Evolutionary conservation across 352 stramenopile genomes (phyloP), one percentile per base, ranked within the genome.

Genomic region (Elongisporangium undulatum): DNA sequence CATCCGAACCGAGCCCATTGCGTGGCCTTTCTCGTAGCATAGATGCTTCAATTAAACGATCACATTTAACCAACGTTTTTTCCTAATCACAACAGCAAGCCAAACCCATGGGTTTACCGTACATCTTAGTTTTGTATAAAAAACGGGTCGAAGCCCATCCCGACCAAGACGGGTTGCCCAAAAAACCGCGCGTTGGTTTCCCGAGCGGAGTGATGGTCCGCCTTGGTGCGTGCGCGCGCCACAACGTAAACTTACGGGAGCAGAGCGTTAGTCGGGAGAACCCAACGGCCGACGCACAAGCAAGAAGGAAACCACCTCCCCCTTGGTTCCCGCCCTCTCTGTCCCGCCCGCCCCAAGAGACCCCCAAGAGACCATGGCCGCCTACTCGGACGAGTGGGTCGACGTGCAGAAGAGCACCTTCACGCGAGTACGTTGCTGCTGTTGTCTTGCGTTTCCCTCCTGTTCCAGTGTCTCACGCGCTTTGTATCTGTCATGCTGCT

Each of bases 361-460:
- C 23, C 29, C 29, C 29, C 29, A 41, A 41, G 60, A 69, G 26
- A 72, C 50, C 62, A 89, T 89, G 82, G 74, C 74, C 53, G 78
- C 78, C 64, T 81, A 77, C 61, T 75, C 69, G 55, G 85, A 92
- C 53, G 85, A 94, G 69, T 97, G 89, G 89, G 82, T 96, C 51
- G 85, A 93, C 59, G 82, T 97, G 51, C 90, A 97, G 75, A 96
- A 95, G 69, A 96, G 79, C 71, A 97, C 90, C 8, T 97, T 97
- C 72, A 97, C 89, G 24, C 71, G 89, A 69, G 85, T 95, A 77
- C 29, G 78, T 64, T 12, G n/a, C 24, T 16, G 16, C 3, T 9
- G n/a, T n/a, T n/a, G n/a, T 19, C 16, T 24, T 45, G 4, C 20
- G 2, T 34, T 49, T 49, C 2, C 1, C 12, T 50, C 20, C n/a